Percentiles rank a stretch among this genome's conserved stretches.
These are phyloP conservation scores for Calocera cornea DNA, from an alignment of 768 basidiomycete species.

Conservation along the genomic window DNA sequence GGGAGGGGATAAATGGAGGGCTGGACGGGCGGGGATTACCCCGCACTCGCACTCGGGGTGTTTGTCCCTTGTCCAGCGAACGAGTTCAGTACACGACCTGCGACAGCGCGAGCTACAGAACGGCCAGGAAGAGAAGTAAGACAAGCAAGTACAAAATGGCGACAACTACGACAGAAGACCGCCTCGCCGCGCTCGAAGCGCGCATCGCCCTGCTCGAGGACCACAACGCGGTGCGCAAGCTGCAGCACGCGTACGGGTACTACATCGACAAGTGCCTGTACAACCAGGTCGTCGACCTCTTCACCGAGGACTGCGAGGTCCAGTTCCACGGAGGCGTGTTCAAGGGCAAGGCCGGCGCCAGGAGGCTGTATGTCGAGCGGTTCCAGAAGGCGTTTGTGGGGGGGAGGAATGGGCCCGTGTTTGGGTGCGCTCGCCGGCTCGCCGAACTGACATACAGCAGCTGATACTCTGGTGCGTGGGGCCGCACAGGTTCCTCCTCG, in stretches of 20 bases:
- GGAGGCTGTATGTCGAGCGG: constrained; percentile 6
- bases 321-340: not conserved
- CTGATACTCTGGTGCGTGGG: not conserved
- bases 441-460: not conserved
- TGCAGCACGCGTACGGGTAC: constrained; percentile 6
- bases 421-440: not conserved
- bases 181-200: not conserved
- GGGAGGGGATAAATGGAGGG: not conserved
- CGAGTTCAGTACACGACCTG: too few species aligned
- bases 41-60: too few species aligned
- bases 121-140: too few species aligned
- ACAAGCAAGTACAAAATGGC: not conserved
- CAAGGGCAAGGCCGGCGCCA: constrained; percentile 9
- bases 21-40: too few species aligned
- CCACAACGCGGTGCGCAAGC: constrained; percentile 4
- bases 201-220: not conserved
- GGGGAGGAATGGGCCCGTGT: constrained; percentile 9
- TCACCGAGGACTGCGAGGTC: constrained; percentile 8
- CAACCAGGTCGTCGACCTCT: constrained; percentile 9
- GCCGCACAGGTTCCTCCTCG: not conserved
- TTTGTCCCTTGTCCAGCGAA: too few species aligned
- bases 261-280: constrained; percentile 11
- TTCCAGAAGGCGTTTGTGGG: constrained; percentile 9
- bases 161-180: not conserved
- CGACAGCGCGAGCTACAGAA: too few species aligned